Evolutionary conservation across 768 basidiomycete genomes (phyloP).

Genomic region (Serendipita sp.): DNA sequence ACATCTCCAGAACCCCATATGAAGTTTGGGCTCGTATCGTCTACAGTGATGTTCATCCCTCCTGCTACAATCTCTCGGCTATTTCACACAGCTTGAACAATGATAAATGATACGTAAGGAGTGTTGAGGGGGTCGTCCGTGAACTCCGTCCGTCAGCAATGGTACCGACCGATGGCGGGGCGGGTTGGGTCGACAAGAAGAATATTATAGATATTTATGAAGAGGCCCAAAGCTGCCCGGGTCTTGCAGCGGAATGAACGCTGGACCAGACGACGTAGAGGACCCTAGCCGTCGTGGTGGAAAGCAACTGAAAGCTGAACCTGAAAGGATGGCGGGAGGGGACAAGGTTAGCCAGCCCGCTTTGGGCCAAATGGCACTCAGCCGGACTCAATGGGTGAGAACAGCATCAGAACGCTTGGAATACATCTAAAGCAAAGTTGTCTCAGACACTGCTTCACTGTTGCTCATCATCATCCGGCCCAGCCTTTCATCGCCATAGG

Average conservation of each 20-base stretch:
- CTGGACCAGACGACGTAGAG: not conserved
- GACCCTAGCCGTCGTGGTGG: not conserved
- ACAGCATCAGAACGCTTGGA: not conserved
- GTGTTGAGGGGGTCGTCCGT: not conserved
- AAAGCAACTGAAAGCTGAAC: not conserved
- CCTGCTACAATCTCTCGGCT: no score
- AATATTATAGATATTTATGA: no score
- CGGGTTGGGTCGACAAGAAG: not conserved
- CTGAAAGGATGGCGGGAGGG: not conserved
- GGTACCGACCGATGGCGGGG: not conserved
- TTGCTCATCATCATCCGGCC: no score
- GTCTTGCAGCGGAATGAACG: not conserved
- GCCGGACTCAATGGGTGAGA: slow-evolving; percentile 1
- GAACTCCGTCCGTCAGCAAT: not conserved
- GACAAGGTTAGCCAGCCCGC: not conserved
- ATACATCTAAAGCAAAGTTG: not conserved
- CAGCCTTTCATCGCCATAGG: no score
- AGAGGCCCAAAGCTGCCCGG: no score
- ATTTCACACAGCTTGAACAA: no score
- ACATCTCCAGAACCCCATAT: not conserved
- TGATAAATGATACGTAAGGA: not conserved
- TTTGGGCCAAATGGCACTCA: not conserved
- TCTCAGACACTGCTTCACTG: not conserved
- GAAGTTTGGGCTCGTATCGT: slow-evolving; percentile 4
- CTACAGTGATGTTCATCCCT: not conserved